Evolutionary conservation across 2,329 filamentous ascomycete species (phyloP).

Genomic region (Calycina marina): DNA sequence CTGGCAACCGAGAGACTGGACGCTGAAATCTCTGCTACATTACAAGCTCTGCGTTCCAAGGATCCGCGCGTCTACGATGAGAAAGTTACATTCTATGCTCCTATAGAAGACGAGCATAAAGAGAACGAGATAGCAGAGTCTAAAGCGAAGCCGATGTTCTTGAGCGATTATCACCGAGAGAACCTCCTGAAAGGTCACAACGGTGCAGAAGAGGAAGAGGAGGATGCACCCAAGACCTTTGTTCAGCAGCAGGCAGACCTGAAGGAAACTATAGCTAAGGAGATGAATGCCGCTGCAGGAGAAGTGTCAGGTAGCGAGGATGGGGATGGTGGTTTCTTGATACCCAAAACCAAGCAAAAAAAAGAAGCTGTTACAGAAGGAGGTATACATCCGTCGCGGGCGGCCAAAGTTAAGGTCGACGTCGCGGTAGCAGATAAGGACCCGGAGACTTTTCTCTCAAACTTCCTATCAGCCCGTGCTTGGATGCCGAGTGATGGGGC

Average conservation of each 20-base stretch:
- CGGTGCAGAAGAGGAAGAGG: slow-evolving; percentile 43
- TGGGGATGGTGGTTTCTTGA: slow-evolving; percentile 50
- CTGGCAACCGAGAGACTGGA: slow-evolving; percentile 77
- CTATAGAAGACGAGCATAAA: too few relatives aligned
- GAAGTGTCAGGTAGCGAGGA: slow-evolving; percentile 33
- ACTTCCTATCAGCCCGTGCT: slow-evolving; percentile 83
- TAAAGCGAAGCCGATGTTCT: slow-evolving; percentile 70
- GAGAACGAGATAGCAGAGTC: slow-evolving; percentile 33
- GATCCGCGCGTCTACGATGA: slow-evolving; percentile 85
- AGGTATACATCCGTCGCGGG: slow-evolving; percentile 42
- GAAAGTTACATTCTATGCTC: slow-evolving; percentile 61
- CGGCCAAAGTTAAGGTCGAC: slow-evolving; percentile 39
- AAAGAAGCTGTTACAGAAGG: slow-evolving; percentile 23
- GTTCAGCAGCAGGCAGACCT: slow-evolving; percentile 76
- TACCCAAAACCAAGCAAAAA: slow-evolving; percentile 47
- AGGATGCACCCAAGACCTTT: slow-evolving; percentile 51
- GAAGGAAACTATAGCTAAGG: slow-evolving; percentile 61
- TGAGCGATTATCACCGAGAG: slow-evolving; percentile 84
- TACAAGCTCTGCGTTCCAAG: slow-evolving; percentile 77
- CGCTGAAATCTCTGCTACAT: slow-evolving; percentile 70
- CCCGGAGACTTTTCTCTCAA: slow-evolving; percentile 84
- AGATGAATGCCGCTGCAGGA: slow-evolving; percentile 55
- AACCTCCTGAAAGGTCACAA: slow-evolving; percentile 64
- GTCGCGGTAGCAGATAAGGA: slow-evolving; percentile 70
- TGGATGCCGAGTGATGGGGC: slow-evolving; percentile 61